Evolutionary conservation across 108 stramenopile species (phyloP).

Genomic region (Bacterosira constricta): DNA sequence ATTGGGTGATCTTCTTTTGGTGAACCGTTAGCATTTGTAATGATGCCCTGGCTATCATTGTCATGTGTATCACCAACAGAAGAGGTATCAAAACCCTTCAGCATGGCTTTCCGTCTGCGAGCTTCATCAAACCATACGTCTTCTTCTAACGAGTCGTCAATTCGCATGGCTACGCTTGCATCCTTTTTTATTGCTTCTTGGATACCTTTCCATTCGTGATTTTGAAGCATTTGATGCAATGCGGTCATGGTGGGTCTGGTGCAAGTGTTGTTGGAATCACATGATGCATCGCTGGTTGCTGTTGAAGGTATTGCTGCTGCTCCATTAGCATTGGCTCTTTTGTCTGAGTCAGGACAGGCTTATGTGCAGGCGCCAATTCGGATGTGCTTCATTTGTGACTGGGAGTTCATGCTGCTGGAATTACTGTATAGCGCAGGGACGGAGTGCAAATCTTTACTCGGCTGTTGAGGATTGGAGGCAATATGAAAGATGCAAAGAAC

Average conservation of each 20-base stretch:
- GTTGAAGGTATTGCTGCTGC: too few relatives aligned
- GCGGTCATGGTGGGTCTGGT: background rate
- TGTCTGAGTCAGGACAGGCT: background rate
- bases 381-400: too few relatives aligned
- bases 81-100: background rate
- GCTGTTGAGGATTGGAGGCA: too few relatives aligned
- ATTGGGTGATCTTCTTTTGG: too few relatives aligned
- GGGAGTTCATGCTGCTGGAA: too few relatives aligned
- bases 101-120: too few relatives aligned
- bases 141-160: conserved; percentile 28
- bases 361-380: too few relatives aligned
- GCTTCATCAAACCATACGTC: conserved; percentile 10
- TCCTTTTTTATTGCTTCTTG: conserved; percentile 17
- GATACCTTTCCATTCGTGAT: conserved; percentile 15
- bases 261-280: background rate
- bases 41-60: background rate
- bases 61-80: background rate
- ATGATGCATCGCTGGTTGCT: background rate
- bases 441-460: too few relatives aligned
- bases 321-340: too few relatives aligned
- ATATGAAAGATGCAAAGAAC: too few relatives aligned
- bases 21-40: background rate
- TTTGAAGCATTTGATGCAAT: background rate
- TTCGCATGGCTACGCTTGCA: conserved; percentile 24
- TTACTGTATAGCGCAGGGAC: too few relatives aligned